These are phyloP conservation scores for Trichomonas gallinae DNA, from an alignment of 208 protist genomes.

Conservation along the genomic window DNA sequence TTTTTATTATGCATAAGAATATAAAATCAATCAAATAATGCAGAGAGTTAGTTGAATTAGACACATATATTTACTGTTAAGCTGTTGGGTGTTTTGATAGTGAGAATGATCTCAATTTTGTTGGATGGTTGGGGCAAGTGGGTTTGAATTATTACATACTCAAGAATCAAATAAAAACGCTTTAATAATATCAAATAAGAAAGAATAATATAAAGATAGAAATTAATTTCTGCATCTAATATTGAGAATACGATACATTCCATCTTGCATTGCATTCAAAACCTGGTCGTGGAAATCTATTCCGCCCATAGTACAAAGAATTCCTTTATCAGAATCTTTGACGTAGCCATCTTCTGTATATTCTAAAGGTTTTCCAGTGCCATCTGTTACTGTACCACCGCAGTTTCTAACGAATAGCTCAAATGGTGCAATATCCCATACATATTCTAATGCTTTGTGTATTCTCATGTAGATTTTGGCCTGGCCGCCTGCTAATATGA, in stretches of 20 bases:
- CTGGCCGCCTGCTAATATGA: neutral
- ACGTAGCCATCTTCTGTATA: neutral
- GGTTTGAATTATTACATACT: too few relatives aligned
- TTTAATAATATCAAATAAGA: too few relatives aligned
- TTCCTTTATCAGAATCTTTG: neutral
- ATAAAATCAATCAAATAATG: too few relatives aligned
- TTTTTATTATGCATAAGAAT: too few relatives aligned
- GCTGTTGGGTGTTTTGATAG: too few relatives aligned
- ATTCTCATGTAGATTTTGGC: neutral
- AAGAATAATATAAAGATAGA: too few relatives aligned
- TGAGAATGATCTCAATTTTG: too few relatives aligned
- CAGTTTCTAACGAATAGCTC: neutral
- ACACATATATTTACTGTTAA: too few relatives aligned
- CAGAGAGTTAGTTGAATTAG: too few relatives aligned
- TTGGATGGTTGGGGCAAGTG: too few relatives aligned
- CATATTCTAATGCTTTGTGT: neutral
- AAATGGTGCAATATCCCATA: slow-evolving; percentile 15
- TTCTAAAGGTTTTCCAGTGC: neutral
- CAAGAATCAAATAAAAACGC: too few relatives aligned
- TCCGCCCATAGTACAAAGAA: neutral
- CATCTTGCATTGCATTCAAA: neutral
- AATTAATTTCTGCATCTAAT: neutral
- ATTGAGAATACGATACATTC: neutral
- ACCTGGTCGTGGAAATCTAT: neutral
- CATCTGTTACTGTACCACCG: neutral